These are phyloP conservation scores for Ophiorrhiza pumila DNA, from an alignment of 257 asterid genomes.

Conservation along the genomic window DNA sequence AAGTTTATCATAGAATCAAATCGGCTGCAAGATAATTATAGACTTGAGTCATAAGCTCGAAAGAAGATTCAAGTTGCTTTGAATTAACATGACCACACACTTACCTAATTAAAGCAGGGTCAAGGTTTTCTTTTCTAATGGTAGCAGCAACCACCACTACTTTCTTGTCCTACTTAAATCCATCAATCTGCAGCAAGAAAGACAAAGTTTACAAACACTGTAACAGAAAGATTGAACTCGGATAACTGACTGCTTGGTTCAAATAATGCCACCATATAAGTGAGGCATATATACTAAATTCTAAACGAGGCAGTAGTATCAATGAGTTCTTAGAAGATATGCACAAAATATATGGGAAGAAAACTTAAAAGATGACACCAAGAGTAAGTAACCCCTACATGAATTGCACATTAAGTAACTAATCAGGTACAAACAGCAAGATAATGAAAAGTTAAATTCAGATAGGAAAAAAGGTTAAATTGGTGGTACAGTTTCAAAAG, in stretches of 20 bases:
- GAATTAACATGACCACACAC: conserved; percentile 11
- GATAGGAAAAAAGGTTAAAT: not conserved
- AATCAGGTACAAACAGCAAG: not conserved
- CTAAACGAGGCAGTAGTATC: not conserved
- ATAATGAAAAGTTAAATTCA: not conserved
- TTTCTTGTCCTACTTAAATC: conserved; percentile 92
- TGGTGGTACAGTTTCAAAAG: not conserved
- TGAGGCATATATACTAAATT: not conserved
- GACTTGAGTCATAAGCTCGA: conserved; percentile 16
- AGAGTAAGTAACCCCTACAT: not conserved
- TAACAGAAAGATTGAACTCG: conserved; percentile 1
- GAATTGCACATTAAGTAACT: not conserved
- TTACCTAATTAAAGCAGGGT: conserved; percentile 92
- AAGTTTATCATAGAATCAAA: conserved; percentile 82
- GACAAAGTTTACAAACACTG: conserved; percentile 14
- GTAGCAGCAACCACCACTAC: conserved; percentile 97
- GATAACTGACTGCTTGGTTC: not conserved
- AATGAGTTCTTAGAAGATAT: not conserved
- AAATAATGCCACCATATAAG: too few species aligned
- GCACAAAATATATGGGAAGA: not conserved
- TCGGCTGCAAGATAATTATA: conserved; percentile 56
- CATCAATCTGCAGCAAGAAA: conserved; percentile 72
- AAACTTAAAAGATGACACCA: too few species aligned
- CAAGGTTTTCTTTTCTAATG: conserved; percentile 92
- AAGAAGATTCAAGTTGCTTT: not conserved